Percentiles rank a stretch among this genome's conserved stretches.
These are phyloP conservation scores for Mucor ambiguus DNA, from an alignment of 371 early-diverging fungal species.

Conservation along the genomic window DNA sequence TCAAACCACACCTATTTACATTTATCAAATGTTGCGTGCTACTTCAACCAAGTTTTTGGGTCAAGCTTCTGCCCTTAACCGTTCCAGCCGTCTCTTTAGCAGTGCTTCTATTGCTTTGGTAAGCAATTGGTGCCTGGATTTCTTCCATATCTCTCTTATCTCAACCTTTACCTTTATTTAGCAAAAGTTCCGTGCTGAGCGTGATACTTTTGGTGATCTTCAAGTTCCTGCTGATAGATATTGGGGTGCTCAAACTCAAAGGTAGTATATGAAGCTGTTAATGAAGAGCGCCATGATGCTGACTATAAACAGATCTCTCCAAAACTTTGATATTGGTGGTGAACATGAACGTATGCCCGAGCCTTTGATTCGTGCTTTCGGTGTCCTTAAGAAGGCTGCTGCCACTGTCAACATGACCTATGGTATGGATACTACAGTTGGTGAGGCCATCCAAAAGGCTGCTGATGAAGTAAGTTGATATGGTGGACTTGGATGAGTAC, in stretches of 20 bases:
- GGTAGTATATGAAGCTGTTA: slow-evolving; percentile 38
- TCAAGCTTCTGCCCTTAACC: slow-evolving; percentile 22
- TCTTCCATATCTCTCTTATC: neutral
- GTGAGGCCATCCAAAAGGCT: slow-evolving; percentile 79
- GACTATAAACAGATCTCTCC: slow-evolving; percentile 49
- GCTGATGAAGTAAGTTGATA: slow-evolving; percentile 60
- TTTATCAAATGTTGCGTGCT: slow-evolving; percentile 25
- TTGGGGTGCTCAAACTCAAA: slow-evolving; percentile 92
- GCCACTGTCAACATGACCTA: slow-evolving; percentile 83
- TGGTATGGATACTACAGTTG: slow-evolving; percentile 66
- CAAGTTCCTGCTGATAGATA: slow-evolving; percentile 85
- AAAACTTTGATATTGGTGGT: slow-evolving; percentile 90
- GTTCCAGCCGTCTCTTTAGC: slow-evolving; percentile 31
- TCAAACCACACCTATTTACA: neutral
- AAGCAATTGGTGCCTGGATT: slow-evolving; percentile 7
- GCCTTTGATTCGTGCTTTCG: slow-evolving; percentile 84
- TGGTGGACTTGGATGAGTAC: neutral
- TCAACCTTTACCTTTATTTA: slow-evolving; percentile 9
- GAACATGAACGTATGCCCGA: slow-evolving; percentile 82
- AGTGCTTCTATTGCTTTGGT: slow-evolving; percentile 34
- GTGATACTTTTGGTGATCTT: slow-evolving; percentile 88
- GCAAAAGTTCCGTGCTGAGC: slow-evolving; percentile 70
- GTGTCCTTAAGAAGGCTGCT: slow-evolving; percentile 86
- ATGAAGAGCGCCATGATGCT: neutral
- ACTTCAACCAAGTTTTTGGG: slow-evolving; percentile 20